These are phyloP conservation scores for Cercospora sp. DNA, from an alignment of 2,329 filamentous ascomycete species.

Conservation along the genomic window DNA sequence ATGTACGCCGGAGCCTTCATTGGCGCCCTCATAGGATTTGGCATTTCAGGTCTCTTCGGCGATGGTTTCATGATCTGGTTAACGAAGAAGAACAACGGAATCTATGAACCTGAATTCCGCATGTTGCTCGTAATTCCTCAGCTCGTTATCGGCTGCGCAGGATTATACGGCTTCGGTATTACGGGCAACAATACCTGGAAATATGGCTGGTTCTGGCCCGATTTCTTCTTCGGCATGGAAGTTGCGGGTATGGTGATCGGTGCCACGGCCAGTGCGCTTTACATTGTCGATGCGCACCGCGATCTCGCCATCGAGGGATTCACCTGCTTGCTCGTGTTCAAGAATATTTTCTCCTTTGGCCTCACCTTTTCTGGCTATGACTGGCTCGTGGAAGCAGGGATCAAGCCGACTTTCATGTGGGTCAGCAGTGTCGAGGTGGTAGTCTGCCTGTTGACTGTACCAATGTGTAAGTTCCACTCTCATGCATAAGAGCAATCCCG, in stretches of 20 bases:
- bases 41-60: slow-evolving; percentile 70
- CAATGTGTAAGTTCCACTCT: slow-evolving; percentile 68
- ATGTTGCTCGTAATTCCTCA: slow-evolving; percentile 81
- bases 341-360: slow-evolving; percentile 88
- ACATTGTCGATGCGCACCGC: slow-evolving; percentile 89
- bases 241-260: slow-evolving; percentile 91
- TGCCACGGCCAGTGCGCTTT: slow-evolving; percentile 79
- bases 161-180: slow-evolving; percentile 81
- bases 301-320: slow-evolving; percentile 85
- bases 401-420: slow-evolving; percentile 67
- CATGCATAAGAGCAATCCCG: not conserved
- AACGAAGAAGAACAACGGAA: slow-evolving; percentile 72
- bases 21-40: slow-evolving; percentile 75
- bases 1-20: slow-evolving; percentile 83
- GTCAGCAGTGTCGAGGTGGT: slow-evolving; percentile 75
- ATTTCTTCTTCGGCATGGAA: slow-evolving; percentile 80
- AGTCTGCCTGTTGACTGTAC: slow-evolving; percentile 72
- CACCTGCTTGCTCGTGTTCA: slow-evolving; percentile 87
- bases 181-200: slow-evolving; percentile 61
- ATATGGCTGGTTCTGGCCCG: slow-evolving; percentile 72
- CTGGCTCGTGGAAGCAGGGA: slow-evolving; percentile 67
- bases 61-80: slow-evolving; percentile 71
- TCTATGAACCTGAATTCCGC: slow-evolving; percentile 90
- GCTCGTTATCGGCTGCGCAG: slow-evolving; percentile 72
- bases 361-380: slow-evolving; percentile 81